Conservation (phyloP, 2,329 filamentous ascomycete species). For the Aspergillus chevalieri region DNA sequence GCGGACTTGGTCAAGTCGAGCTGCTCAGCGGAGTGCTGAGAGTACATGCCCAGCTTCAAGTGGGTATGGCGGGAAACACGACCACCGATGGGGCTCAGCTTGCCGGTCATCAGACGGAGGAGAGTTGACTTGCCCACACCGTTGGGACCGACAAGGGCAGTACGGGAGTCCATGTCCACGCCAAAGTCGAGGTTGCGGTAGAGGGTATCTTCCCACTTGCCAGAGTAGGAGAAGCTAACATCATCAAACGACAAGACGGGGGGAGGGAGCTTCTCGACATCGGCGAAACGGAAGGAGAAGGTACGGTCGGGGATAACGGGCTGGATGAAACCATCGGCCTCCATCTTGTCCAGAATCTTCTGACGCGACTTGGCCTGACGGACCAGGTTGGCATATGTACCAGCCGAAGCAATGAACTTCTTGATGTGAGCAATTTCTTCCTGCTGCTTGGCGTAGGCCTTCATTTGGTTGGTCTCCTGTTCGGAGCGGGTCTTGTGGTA, state of each 20-base stretch:
- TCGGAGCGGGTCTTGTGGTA: conserved; percentile 91
- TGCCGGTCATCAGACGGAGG: conserved; percentile 92
- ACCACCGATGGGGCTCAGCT: conserved; percentile 77
- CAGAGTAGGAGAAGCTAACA: conserved; percentile 97
- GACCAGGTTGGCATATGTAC: conserved; percentile 99
- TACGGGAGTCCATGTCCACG: conserved; percentile 99
- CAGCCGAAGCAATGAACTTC: conserved; percentile 98
- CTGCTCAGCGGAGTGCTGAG: conserved; percentile 96
- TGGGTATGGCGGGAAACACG: conserved; percentile 88
- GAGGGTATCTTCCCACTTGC: conserved; percentile 78
- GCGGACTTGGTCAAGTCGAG: conserved; percentile 97
- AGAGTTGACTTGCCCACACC: conserved; percentile 99
- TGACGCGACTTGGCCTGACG: conserved; percentile 97
- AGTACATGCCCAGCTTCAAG: conserved; percentile 97
- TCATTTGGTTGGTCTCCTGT: conserved; percentile 97
- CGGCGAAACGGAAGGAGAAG: conserved; percentile 97
- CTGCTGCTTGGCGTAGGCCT: conserved; percentile 98
- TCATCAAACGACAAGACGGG: conserved; percentile 94
- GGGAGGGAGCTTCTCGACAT: conserved; percentile 98
- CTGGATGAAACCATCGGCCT: conserved; percentile 97
- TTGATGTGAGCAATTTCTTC: conserved; percentile 99
- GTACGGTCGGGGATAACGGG: conserved; percentile 76
- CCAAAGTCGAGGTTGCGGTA: conserved; percentile 96
- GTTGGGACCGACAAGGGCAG: conserved; percentile 93
- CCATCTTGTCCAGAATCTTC: conserved; percentile 99